Evolutionary conservation across 1,284 basidiomycete species (phyloP), one percentile per base, ranked within the genome.

Genomic region (Erythrobasidium hasegawianum): DNA sequence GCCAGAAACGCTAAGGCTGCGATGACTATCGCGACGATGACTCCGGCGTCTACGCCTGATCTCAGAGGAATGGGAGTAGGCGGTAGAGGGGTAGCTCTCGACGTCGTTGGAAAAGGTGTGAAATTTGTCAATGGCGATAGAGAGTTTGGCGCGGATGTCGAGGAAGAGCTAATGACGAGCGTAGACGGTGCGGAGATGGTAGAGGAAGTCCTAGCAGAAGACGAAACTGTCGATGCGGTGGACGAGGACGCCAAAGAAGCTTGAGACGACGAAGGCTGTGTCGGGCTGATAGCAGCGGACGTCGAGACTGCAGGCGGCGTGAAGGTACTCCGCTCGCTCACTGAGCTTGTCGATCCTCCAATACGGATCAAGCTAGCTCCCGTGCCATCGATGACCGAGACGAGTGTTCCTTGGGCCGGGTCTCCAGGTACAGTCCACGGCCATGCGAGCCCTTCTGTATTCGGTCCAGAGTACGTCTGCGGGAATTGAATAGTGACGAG

Each of bases 401-500:
- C 61, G 39, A 40, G 33, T 18, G 54, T 57, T 2, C 61, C 61
- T 2, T 10, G 24, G 13, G 9, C 14, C 33, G 53, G 22, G 27
- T 64, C 54, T 20, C 50, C 40, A 13, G 38, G 53, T 9, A 13
- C 33, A 5, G 38, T 43, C 61, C 61, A 64, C 27, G 61, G 61
- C 61, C 61, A 64, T 4, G 52, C 56, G 8, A 64, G 27, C 22
- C 61, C 61, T 27, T 52, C 45, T 27, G 52, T 18, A 13, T 29
- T 43, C n/a, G 52, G 40, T 20, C 61, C 61, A 38, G 52, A 56
- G 40, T 64, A 64, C 13, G 61, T 64, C 26, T 64, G 61, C 3
- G 61, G 61, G 22, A 56, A 57, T 38, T 56, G 53, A 16, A 64
- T 18, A 49, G 61, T 64, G 24, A 57, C 59, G 49, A 61, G 27